Evolutionary conservation across 805 yeast genomes (phyloP).

Genomic region (Kluyveromyces siamensis): DNA sequence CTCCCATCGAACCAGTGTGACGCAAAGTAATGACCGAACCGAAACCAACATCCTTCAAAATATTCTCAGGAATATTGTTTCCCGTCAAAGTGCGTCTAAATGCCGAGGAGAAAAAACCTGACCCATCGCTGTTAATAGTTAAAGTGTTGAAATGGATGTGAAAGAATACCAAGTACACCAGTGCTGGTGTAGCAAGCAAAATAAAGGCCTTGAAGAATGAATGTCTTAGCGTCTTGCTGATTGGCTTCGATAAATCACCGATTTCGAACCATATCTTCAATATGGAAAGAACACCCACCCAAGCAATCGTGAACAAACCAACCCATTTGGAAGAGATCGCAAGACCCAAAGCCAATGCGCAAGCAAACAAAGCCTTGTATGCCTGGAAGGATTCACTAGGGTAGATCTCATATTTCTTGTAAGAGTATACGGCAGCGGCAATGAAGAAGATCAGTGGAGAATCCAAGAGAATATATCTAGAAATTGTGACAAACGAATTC

Average conservation of each 20-base stretch:
- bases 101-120: conserved; percentile 62
- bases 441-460: conserved; percentile 71
- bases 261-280: conserved; percentile 60
- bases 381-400: conserved; percentile 51
- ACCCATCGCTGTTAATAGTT: conserved; percentile 57
- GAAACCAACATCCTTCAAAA: conserved; percentile 61
- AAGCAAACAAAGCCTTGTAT: conserved; percentile 50
- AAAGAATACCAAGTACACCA: conserved; percentile 50
- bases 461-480: conserved; percentile 67
- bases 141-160: conserved; percentile 54
- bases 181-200: conserved; percentile 49
- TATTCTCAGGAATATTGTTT: conserved; percentile 48
- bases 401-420: conserved; percentile 56
- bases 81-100: conserved; percentile 58
- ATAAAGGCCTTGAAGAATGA: conserved; percentile 41
- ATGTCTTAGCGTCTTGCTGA: conserved; percentile 37
- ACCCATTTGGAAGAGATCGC: conserved; percentile 78
- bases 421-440: conserved; percentile 58
- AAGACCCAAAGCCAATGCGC: conserved; percentile 64
- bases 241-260: conserved; percentile 55
- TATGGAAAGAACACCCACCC: conserved; percentile 59
- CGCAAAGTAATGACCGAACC: conserved; percentile 59
- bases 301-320: conserved; percentile 70
- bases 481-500: conserved; percentile 59
- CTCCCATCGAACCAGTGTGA: conserved; percentile 65